A percentile compares a stretch with the other conserved stretches of the same genome.
Conservation (phyloP, 2,329 filamentous ascomycete species). For the Neofusicoccum ribis region DNA sequence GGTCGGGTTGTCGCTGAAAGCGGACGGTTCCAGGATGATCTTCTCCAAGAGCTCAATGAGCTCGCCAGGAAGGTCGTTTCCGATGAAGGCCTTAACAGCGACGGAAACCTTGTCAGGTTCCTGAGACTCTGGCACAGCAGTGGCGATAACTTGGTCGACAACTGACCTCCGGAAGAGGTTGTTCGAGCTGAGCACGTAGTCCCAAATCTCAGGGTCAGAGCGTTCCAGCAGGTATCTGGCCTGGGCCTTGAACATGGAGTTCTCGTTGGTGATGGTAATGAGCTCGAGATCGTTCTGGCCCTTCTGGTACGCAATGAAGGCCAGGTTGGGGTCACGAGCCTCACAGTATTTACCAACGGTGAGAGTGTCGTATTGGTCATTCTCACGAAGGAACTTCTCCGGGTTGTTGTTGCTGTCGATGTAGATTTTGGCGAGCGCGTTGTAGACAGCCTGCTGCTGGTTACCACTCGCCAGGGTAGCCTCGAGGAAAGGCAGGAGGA, state of each 20-base stretch:
- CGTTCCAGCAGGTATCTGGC: conserved; percentile 92
- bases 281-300: conserved; percentile 96
- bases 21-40: conserved; percentile 98
- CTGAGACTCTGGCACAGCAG: conserved; percentile 86
- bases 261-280: conserved; percentile 97
- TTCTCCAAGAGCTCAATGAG: conserved; percentile 98
- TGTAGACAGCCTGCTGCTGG: conserved; percentile 94
- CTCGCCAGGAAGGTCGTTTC: conserved; percentile 86
- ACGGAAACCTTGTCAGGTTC: conserved; percentile 94
- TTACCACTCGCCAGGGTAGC: conserved; percentile 85
- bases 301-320: conserved; percentile 93
- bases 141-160: conserved; percentile 93
- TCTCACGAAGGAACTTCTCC: conserved; percentile 95
- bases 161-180: conserved; percentile 93
- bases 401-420: conserved; percentile 99
- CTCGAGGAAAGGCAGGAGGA: conserved; percentile 94
- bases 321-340: conserved; percentile 95
- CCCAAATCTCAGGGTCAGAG: conserved; percentile 87
- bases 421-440: conserved; percentile 98
- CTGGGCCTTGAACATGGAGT: conserved; percentile 99
- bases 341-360: conserved; percentile 97
- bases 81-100: conserved; percentile 89
- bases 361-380: conserved; percentile 92
- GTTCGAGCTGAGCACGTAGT: conserved; percentile 91
- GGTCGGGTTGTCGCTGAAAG: conserved; percentile 96